Conservation (phyloP, 2,329 filamentous ascomycete genomes). For the Pestalotiopsis sp. region DNA sequence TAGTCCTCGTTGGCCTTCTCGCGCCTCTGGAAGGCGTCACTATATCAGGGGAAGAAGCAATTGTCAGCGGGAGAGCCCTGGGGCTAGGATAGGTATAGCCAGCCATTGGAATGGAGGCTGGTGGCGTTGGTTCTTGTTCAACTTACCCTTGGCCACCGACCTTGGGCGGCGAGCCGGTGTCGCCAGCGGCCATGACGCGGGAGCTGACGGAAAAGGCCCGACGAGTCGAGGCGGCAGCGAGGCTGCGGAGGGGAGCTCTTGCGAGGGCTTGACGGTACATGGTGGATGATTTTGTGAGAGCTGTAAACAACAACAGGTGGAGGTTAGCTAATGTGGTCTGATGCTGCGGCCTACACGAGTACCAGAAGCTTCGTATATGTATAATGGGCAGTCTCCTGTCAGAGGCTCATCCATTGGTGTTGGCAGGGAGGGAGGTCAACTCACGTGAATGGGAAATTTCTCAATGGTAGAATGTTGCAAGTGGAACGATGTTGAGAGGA, state of each 20-base stretch:
- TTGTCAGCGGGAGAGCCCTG: slow-evolving; percentile 11
- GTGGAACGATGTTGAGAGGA: not conserved
- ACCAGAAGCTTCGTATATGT: not conserved
- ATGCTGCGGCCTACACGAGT: not conserved
- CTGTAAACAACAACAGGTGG: not conserved
- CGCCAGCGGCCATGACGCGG: slow-evolving; percentile 69
- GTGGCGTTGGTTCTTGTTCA: not conserved
- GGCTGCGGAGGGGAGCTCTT: slow-evolving; percentile 57
- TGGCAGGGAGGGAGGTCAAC: not conserved
- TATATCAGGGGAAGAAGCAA: slow-evolving; percentile 37
- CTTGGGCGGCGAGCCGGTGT: slow-evolving; percentile 65
- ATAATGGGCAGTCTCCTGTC: not conserved
- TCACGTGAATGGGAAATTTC: not conserved
- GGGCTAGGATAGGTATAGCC: not conserved
- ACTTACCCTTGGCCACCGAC: slow-evolving; percentile 57
- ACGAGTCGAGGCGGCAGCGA: slow-evolving; percentile 50
- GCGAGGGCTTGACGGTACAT: slow-evolving; percentile 72
- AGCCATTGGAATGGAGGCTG: not conserved
- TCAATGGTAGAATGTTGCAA: not conserved
- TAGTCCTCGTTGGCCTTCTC: slow-evolving; percentile 86
- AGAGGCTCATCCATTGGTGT: not conserved
- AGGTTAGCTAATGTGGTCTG: not conserved
- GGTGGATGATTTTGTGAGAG: slow-evolving; percentile 27
- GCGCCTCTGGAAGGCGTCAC: slow-evolving; percentile 90
- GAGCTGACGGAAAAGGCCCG: slow-evolving; percentile 66